These are phyloP conservation scores for Articulospora tetracladia DNA, from an alignment of 495 filamentous ascomycete genomes.

Conservation along the genomic window DNA sequence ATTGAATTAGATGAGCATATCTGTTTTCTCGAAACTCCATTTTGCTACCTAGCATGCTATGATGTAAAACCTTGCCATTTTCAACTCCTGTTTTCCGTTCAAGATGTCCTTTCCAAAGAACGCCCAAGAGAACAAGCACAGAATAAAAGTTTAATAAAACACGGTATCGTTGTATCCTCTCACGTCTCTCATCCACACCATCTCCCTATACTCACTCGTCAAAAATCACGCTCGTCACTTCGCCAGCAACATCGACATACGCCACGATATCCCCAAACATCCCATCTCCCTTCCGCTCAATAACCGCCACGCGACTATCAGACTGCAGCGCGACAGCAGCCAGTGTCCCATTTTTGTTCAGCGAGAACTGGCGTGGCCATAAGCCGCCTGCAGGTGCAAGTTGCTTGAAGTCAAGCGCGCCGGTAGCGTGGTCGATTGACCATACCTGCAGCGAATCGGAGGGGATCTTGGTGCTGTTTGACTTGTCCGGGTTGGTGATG, in stretches of 20 bases:
- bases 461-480: conserved; percentile 37
- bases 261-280: conserved; percentile 48
- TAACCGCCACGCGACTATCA: conserved; percentile 54
- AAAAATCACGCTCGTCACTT: conserved; percentile 59
- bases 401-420: conserved; percentile 45
- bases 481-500: conserved; percentile 39
- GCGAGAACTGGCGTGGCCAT: conserved; percentile 60
- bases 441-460: conserved; percentile 27
- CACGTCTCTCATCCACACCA: too few species aligned
- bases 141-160: too few species aligned
- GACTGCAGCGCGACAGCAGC: conserved; percentile 60
- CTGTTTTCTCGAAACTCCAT: too few species aligned
- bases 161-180: too few species aligned
- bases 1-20: not conserved
- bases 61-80: too few species aligned
- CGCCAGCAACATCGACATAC: conserved; percentile 42
- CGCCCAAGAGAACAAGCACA: too few species aligned
- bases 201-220: conserved; percentile 41
- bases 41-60: too few species aligned
- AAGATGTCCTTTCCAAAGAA: too few species aligned
- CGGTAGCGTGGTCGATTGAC: conserved; percentile 42
- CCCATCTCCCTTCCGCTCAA: conserved; percentile 53
- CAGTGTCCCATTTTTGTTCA: conserved; percentile 58
- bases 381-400: conserved; percentile 53
- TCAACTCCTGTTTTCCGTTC: too few species aligned